A percentile compares a stretch with the other conserved stretches of the same genome.
phyloP scores from a whole-genome alignment of 2,329 filamentous ascomycete species.

The Herpotrichia juniperi region DNA sequence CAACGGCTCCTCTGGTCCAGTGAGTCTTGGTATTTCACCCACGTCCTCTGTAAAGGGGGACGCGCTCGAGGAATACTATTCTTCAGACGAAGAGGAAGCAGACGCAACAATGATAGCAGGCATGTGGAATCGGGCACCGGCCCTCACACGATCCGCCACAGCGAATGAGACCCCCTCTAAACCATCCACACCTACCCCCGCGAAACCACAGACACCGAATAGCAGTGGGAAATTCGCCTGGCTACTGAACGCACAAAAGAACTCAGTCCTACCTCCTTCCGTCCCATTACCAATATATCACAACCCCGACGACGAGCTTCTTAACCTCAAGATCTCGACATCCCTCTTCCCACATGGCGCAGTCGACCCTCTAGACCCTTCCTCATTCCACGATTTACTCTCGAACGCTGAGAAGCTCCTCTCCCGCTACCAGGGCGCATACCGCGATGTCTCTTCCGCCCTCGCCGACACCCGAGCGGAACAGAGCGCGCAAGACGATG shows the following conservation, averaged over 20 bases:
- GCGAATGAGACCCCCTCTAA: conserved; percentile 22
- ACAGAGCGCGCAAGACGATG: conserved; percentile 64
- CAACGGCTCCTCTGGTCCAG: conserved; percentile 58
- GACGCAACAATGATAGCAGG: conserved; percentile 37
- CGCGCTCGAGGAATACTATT: conserved; percentile 35
- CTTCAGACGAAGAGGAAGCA: conserved; percentile 29
- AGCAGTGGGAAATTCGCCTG: conserved; percentile 42
- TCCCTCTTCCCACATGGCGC: conserved; percentile 61
- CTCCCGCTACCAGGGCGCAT: conserved; percentile 61
- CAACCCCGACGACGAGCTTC: conserved; percentile 54
- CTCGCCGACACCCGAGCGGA: conserved; percentile 60
- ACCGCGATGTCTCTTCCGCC: conserved; percentile 51
- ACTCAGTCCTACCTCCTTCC: conserved; percentile 31
- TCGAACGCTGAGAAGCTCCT: conserved; percentile 62
- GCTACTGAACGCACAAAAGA: conserved; percentile 45
- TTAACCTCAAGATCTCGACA: conserved; percentile 60
- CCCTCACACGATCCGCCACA: conserved; percentile 29
- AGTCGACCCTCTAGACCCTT: conserved; percentile 55
- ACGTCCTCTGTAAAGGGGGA: conserved; percentile 21
- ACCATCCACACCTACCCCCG: conserved; percentile 20
- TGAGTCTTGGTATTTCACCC: conserved; percentile 51
- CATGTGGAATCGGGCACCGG: conserved; percentile 39
- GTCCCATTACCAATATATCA: conserved; percentile 39
- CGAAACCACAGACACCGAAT: conserved; percentile 27
- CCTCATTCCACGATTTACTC: conserved; percentile 63